Conservation (phyloP, 768 basidiomycete species). For the Hydnomerulius pinastri region DNA sequence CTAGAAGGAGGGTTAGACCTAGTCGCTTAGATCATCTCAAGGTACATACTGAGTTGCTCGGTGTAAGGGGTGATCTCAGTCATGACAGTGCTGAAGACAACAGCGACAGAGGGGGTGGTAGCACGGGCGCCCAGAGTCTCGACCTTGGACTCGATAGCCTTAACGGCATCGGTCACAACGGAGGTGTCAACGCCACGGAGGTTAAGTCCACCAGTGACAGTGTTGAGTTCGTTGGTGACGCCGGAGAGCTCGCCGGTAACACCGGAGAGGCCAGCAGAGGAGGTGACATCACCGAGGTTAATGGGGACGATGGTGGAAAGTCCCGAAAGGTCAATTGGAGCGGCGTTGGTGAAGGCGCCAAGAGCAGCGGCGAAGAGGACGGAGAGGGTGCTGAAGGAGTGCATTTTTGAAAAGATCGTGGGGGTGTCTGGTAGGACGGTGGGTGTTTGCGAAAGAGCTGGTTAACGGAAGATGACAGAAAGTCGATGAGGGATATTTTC, state of each 20-base stretch:
- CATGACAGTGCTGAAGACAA: conserved; percentile 25
- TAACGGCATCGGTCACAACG: not conserved
- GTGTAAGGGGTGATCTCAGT: conserved; percentile 15
- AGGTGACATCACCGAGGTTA: not conserved
- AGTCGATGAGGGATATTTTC: conserved; percentile 14
- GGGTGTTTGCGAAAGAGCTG: conserved; percentile 4
- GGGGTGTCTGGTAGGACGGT: conserved; percentile 25
- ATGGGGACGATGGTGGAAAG: conserved; percentile 18
- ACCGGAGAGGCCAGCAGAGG: not conserved
- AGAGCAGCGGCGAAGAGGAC: conserved; percentile 30
- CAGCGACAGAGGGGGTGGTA: conserved; percentile 19
- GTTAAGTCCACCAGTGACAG: not conserved
- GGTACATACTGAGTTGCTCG: conserved; percentile 30
- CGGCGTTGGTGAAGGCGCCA: conserved; percentile 27
- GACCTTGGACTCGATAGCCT: not conserved
- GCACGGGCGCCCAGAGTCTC: not conserved
- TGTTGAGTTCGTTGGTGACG: not conserved
- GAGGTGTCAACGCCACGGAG: not conserved
- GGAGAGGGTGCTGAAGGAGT: conserved; percentile 31
- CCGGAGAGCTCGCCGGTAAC: not conserved
- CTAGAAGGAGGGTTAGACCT: conserved; percentile 18
- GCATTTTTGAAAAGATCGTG: conserved; percentile 40
- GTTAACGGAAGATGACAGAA: conserved; percentile 15
- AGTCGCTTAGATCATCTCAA: not conserved
- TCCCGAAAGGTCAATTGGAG: conserved; percentile 21